Percentiles rank a stretch among this genome's conserved stretches.
Evolutionary conservation across 2,329 filamentous ascomycete genomes (phyloP).

Genomic region (Lomentospora prolificans): DNA sequence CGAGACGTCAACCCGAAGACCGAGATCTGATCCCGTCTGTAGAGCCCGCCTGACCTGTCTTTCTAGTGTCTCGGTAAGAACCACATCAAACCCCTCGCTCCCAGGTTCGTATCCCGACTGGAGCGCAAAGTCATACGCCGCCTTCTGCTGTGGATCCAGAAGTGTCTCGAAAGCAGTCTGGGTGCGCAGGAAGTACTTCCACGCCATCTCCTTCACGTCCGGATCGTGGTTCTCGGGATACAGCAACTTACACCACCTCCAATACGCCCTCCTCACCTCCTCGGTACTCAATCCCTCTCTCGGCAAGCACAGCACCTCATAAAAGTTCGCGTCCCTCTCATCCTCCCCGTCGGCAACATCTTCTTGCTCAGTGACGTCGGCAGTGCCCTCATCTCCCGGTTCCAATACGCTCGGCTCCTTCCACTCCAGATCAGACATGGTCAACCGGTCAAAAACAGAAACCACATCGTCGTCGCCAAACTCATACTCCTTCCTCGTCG

Average conservation of each 20-base stretch:
- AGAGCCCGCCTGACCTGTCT: constrained; percentile 15
- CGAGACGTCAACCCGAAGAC: constrained; percentile 26
- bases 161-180: constrained; percentile 38
- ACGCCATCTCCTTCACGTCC: constrained; percentile 26
- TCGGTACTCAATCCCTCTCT: constrained; percentile 21
- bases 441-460: constrained; percentile 27
- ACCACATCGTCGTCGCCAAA: constrained; percentile 38
- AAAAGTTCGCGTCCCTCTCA: constrained; percentile 24
- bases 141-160: constrained; percentile 30
- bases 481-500: constrained; percentile 34
- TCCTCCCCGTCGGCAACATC: constrained; percentile 9
- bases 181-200: constrained; percentile 28
- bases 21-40: constrained; percentile 26
- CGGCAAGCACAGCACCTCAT: constrained; percentile 35
- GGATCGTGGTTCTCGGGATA: constrained; percentile 32
- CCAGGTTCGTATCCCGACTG: constrained; percentile 12
- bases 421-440: constrained; percentile 10
- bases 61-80: constrained; percentile 14
- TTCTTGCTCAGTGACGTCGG: background rate
- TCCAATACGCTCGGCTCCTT: background rate
- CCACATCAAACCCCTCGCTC: constrained; percentile 14
- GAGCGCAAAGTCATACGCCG: constrained; percentile 27
- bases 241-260: constrained; percentile 32
- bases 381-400: constrained; percentile 11
- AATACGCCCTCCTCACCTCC: constrained; percentile 33